phyloP scores from a whole-genome alignment of 2,329 filamentous ascomycete species.

The Cadophora luteo-olivacea region DNA sequence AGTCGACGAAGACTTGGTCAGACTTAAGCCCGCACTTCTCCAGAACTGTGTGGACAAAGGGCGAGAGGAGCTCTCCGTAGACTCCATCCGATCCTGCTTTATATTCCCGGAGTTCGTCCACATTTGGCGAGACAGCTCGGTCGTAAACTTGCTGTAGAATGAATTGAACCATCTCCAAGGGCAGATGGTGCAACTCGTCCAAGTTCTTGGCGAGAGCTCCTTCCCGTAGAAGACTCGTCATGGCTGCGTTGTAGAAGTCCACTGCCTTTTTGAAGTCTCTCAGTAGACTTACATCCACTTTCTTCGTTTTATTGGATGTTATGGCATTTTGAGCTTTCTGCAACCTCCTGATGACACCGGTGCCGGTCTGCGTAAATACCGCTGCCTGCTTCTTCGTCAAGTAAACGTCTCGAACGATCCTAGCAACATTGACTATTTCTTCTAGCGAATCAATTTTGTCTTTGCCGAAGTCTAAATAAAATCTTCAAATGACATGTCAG shows the following conservation, averaged over 20 bases:
- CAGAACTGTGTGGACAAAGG: conserved; percentile 84
- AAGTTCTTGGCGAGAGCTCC: conserved; percentile 78
- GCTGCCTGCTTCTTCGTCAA: conserved; percentile 72
- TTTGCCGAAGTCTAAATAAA: conserved; percentile 78
- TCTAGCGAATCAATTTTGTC: conserved; percentile 80
- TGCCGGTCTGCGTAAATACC: conserved; percentile 73
- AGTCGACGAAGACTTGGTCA: conserved; percentile 87
- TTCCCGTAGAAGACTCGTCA: conserved; percentile 69
- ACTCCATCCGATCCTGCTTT: conserved; percentile 91
- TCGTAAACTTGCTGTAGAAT: conserved; percentile 90
- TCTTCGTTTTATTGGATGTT: conserved; percentile 45
- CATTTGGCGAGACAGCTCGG: conserved; percentile 87
- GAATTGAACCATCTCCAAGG: conserved; percentile 75
- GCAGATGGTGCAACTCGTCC: conserved; percentile 70
- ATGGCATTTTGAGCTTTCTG: conserved; percentile 62
- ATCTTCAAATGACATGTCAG: conserved; percentile 51
- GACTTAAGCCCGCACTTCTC: conserved; percentile 78
- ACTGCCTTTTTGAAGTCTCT: conserved; percentile 76
- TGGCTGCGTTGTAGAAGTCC: conserved; percentile 75
- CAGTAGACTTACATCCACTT: conserved; percentile 60
- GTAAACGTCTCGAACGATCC: conserved; percentile 76
- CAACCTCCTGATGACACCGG: conserved; percentile 78
- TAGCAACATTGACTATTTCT: conserved; percentile 74
- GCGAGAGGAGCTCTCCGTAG: conserved; percentile 89
- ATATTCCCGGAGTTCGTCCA: conserved; percentile 84